phyloP scores from a whole-genome alignment of 2,329 filamentous ascomycete genomes.

The Pseudogymnoascus sp. region DNA sequence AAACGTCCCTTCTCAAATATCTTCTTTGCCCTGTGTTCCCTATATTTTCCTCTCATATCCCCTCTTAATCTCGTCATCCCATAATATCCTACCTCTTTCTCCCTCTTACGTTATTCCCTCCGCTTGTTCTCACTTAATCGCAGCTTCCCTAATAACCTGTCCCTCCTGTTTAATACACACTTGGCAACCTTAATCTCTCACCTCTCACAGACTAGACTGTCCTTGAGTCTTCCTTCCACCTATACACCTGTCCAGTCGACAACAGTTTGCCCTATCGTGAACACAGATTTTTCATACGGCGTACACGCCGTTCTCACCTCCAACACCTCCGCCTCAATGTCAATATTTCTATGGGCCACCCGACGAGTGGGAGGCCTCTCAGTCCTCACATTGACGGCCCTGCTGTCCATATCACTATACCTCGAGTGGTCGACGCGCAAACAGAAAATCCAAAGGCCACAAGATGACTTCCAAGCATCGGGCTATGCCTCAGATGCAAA shows the following conservation, averaged over 20 bases:
- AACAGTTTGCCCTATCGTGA: background rate
- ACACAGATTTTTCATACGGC: background rate
- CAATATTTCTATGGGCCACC: slow-evolving; percentile 4
- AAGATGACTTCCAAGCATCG: background rate
- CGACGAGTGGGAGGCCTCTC: slow-evolving; percentile 5
- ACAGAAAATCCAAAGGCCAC: background rate
- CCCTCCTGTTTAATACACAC: background rate
- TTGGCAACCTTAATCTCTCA: background rate
- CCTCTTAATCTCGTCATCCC: background rate
- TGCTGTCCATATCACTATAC: background rate
- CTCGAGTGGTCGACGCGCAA: background rate
- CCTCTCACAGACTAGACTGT: background rate
- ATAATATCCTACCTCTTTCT: background rate
- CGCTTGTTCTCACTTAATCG: background rate
- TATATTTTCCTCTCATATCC: background rate
- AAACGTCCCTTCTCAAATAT: background rate
- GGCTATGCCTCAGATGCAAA: background rate
- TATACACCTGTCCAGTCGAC: background rate
- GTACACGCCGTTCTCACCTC: background rate
- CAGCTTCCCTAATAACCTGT: background rate
- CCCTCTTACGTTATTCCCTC: background rate
- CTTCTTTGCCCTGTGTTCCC: background rate
- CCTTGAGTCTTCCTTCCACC: background rate
- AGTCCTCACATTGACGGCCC: background rate
- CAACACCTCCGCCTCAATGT: background rate